Percentiles rank a stretch among this genome's conserved stretches.
These are phyloP conservation scores for Phanerochaete sordida DNA, from an alignment of 768 basidiomycete genomes.

Conservation along the genomic window DNA sequence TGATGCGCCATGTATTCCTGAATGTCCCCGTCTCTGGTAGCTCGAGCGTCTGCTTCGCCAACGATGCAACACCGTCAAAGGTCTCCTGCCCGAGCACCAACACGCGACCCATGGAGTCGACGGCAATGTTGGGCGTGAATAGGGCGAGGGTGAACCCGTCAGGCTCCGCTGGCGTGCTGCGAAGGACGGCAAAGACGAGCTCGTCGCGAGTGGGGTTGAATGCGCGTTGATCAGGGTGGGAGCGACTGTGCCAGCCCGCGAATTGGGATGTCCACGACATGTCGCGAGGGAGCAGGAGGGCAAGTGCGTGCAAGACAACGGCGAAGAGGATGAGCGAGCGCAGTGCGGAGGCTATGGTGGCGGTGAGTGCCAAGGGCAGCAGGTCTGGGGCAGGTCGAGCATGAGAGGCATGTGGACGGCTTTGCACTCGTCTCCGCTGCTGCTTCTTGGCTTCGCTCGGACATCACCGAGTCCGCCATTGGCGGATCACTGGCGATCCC, in stretches of 20 bases:
- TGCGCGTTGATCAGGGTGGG: slow-evolving; percentile 9
- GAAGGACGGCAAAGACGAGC: slow-evolving; percentile 17
- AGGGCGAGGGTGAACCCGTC: slow-evolving; percentile 22
- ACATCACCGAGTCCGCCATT: background rate
- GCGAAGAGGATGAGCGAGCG: too few species aligned
- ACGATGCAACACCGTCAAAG: slow-evolving; percentile 12
- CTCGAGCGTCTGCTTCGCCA: slow-evolving; percentile 10
- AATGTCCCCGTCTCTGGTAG: slow-evolving; percentile 19
- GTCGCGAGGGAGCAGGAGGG: background rate
- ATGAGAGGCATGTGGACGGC: background rate
- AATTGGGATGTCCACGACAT: slow-evolving; percentile 3
- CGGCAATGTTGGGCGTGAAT: slow-evolving; percentile 21
- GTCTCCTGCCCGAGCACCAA: slow-evolving; percentile 9
- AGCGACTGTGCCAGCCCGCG: slow-evolving; percentile 18
- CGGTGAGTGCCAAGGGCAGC: too few species aligned
- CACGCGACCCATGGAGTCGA: slow-evolving; percentile 18
- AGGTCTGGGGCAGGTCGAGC: too few species aligned
- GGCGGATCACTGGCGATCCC: background rate
- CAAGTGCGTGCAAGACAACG: too few species aligned
- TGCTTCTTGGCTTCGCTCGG: background rate
- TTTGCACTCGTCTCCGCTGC: background rate
- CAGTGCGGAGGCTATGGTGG: too few species aligned
- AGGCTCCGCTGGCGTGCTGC: slow-evolving; percentile 17
- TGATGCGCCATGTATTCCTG: slow-evolving; percentile 21
- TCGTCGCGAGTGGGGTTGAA: slow-evolving; percentile 15